Percentiles rank a stretch among this genome's conserved stretches.
phyloP scores from a whole-genome alignment of 148 eudicot species.

The Salicornia ramosissima region DNA sequence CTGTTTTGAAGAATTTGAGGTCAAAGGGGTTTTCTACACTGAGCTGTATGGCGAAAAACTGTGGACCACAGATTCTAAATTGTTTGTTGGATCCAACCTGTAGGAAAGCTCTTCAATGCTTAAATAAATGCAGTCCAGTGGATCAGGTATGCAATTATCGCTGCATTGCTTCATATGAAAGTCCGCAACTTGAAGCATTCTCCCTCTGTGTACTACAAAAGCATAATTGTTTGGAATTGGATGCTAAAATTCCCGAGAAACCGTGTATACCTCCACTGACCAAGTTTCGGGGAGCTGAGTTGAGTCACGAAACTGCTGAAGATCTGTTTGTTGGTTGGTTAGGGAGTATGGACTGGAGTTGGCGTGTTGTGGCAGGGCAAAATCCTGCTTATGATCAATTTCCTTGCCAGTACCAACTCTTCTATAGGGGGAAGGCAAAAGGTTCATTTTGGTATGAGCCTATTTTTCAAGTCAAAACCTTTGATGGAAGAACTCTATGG shows the following conservation, averaged over 20 bases:
- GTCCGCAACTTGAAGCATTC: constrained; percentile 73
- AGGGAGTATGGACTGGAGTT: constrained; percentile 86
- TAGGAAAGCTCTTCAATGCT: constrained; percentile 88
- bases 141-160: constrained; percentile 96
- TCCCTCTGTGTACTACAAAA: constrained; percentile 91
- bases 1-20: constrained; percentile 64
- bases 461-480: constrained; percentile 75
- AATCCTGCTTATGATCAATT: constrained; percentile 96
- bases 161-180: constrained; percentile 92
- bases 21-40: constrained; percentile 82
- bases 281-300: constrained; percentile 42
- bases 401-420: constrained; percentile 92
- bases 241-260: constrained; percentile 71
- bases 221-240: constrained; percentile 76
- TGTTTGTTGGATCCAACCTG: constrained; percentile 85
- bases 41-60: constrained; percentile 83
- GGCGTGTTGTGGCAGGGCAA: constrained; percentile 97
- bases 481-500: constrained; percentile 78
- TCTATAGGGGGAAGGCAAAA: constrained; percentile 82
- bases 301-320: constrained; percentile 76
- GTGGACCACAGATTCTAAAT: constrained; percentile 81
- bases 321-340: constrained; percentile 93
- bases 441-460: constrained; percentile 99
- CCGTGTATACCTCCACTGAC: constrained; percentile 69
- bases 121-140: constrained; percentile 90